Evolutionary conservation across 2,329 filamentous ascomycete genomes (phyloP), one percentile per base, ranked within the genome.

Genomic region (Diaporthe nobilis): DNA sequence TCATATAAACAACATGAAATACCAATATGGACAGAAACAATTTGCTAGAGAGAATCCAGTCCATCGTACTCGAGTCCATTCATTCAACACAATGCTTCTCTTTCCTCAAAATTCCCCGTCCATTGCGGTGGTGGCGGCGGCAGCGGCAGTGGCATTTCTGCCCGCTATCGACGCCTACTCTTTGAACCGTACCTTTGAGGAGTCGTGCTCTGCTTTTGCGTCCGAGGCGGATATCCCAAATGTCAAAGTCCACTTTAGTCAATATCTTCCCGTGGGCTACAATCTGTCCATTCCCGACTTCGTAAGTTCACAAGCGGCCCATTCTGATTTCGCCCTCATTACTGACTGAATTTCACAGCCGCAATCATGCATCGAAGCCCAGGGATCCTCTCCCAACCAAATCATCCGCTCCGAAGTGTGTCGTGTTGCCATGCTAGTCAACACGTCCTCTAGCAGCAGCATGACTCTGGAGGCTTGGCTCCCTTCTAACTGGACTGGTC

Each of bases 401-500:
- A 28, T 31, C 15, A 31, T 65, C 25, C 25, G 17, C 3, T 12
- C 60, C n/a, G 60, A 65, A 31, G 3, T 81, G 4, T 83, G 81
- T 73, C 80, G 80, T 13, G 75, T 83, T 2, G 77, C 77, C 9
- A 61, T 82, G 70, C 74, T 77, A 12, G 76, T 83, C 1, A 76
- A 78, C 25, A 84, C 82, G 0, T 82, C 81, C 4, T 79, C 81
- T 51, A 82, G 80, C 20, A 86, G 87, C 20, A 84, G 85, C 71
- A 86, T 90, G 49, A 85, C 81, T 13, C 78, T 87, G 34, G 88
- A 89, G 78, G 82, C 84, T 1, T 89, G 87, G 88, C 83, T 89
- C 44, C 88, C 88, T 0, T 79, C 82, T 37, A 76, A 81, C 47
- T 89, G 88, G 82, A 84, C 82, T 3, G 84, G 85, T 2, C 84